These are phyloP conservation scores for Volvox reticuliferus DNA, from an alignment of 139 green algal genomes.

Conservation along the genomic window DNA sequence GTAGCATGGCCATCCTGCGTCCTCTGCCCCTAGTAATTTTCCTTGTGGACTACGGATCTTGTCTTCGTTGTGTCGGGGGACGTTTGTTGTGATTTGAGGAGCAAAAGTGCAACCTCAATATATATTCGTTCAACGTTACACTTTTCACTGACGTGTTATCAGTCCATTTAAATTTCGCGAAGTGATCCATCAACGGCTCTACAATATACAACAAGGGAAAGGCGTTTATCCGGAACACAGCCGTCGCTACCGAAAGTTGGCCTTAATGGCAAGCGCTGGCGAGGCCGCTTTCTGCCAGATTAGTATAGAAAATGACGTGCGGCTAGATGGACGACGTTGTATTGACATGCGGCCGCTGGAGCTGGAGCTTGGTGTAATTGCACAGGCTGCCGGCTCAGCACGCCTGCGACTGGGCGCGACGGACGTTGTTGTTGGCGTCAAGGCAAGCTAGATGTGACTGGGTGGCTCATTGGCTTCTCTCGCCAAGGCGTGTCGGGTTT, in stretches of 20 bases:
- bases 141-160: no score
- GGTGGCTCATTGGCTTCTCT: neutral
- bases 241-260: neutral
- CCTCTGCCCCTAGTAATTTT: no score
- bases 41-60: no score
- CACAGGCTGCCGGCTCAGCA: slow-evolving; percentile 85
- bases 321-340: slow-evolving; percentile 75
- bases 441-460: slow-evolving; percentile 61
- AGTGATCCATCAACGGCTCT: no score
- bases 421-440: slow-evolving; percentile 88
- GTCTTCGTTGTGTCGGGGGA: no score
- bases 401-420: slow-evolving; percentile 79
- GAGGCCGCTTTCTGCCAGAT: slow-evolving; percentile 64
- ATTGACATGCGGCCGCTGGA: slow-evolving; percentile 71
- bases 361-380: slow-evolving; percentile 78
- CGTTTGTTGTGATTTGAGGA: no score
- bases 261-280: slow-evolving; percentile 41
- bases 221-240: neutral
- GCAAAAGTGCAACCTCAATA: no score
- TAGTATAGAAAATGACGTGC: slow-evolving; percentile 63
- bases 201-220: neutral
- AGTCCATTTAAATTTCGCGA: no score
- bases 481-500: neutral
- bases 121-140: no score
- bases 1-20: no score